Evolutionary conservation across 495 filamentous ascomycete species (phyloP), one percentile per base, ranked within the genome.

Genomic region (Copromyces sp.): DNA sequence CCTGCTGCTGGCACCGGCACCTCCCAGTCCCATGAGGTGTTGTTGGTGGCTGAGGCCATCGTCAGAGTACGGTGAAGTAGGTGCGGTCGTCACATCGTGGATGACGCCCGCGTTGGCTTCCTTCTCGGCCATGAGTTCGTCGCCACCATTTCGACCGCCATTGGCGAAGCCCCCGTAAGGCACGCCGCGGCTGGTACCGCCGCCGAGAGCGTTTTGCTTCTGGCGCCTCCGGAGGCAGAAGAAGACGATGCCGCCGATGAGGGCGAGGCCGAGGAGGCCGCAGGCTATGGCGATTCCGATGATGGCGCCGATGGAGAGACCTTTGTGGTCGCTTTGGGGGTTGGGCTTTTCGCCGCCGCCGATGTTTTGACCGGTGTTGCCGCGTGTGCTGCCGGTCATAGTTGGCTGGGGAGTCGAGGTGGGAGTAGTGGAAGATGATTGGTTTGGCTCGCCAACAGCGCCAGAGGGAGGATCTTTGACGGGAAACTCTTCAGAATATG

Each of bases 211-310:
- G 14, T 75, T 71, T 1, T 74, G 74, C 40, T 71, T 53, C 8
- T 78, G 79, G 4, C 80, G 81, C 24, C 81, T 82, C 17, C 77
- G 73, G 32, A 79, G 71, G 44, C 82, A 74, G 72, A 77, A 80
- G 80, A 80, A 85, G 24, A 79, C 72, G 35, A 82, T 68, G 12
- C 41, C 72, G 20, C 68, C 77, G 74, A 84, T 68, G 70, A 83
- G 39, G 39, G 77, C 68, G 4, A 86, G 77, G 53, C 79, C 83
- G 9, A 74, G 74, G 2, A 83, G 70, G 24, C 71, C 76, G 71
- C 77, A 78, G 16, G 74, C 84, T 7, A 85, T 81, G 59, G 82
- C 83, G 68, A 85, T 83, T 44, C 84, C 84, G 38, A 78, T 79
- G 70, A 83, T 81, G 68, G 82, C 81, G 69, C 81, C 81, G 2